phyloP scores from a whole-genome alignment of 1,139 yeast genomes.

The Suhomyces anneliseae region DNA sequence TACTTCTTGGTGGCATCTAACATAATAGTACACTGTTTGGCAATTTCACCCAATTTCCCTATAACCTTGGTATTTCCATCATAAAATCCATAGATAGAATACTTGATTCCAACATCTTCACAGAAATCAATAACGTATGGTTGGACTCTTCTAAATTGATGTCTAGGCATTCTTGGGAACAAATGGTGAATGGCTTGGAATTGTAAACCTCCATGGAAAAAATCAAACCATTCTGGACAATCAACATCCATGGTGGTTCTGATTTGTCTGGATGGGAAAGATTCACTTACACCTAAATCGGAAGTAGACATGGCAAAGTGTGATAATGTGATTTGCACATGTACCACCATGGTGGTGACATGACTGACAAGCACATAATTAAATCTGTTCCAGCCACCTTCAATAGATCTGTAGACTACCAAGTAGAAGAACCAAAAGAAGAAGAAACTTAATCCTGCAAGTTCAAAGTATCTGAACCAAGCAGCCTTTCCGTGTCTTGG shows the following conservation, averaged over 20 bases:
- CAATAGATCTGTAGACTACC: conserved; percentile 52
- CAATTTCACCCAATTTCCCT: conserved; percentile 68
- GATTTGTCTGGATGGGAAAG: conserved; percentile 78
- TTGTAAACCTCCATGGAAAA: conserved; percentile 88
- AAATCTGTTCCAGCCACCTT: conserved; percentile 52
- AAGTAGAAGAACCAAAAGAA: conserved; percentile 79
- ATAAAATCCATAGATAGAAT: conserved; percentile 82
- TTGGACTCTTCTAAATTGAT: conserved; percentile 76
- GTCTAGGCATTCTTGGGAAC: conserved; percentile 88
- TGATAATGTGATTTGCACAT: conserved; percentile 85
- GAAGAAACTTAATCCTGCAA: conserved; percentile 66
- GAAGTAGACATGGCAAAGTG: conserved; percentile 95
- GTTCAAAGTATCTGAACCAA: conserved; percentile 79
- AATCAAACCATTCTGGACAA: conserved; percentile 91
- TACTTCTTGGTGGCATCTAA: conserved; percentile 63
- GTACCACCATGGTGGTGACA: conserved; percentile 82
- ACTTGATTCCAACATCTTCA: conserved; percentile 71
- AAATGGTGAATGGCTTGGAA: conserved; percentile 90
- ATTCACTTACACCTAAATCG: conserved; percentile 77
- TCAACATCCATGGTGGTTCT: conserved; percentile 95
- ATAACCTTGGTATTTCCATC: conserved; percentile 75
- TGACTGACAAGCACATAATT: conserved; percentile 72
- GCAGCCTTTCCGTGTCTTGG: conserved; percentile 83
- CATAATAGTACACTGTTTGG: conserved; percentile 73
- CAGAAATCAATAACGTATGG: conserved; percentile 73